Conservation (phyloP, 805 yeast species). For the Yarrowia yakushimensis region DNA sequence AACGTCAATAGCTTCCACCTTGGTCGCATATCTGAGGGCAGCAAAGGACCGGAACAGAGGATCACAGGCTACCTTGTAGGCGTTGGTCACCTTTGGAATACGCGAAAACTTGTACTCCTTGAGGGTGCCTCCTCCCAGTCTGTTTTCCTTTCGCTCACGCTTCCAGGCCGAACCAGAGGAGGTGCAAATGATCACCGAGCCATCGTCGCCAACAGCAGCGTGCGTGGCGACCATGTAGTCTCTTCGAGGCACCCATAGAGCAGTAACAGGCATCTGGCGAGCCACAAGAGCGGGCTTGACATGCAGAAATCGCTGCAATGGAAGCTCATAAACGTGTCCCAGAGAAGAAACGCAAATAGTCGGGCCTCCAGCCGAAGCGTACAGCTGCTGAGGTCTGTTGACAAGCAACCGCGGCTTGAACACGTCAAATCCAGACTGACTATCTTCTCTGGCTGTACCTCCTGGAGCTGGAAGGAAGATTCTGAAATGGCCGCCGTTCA, state of each 20-base stretch:
- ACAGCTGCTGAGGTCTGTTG: constrained; percentile 27
- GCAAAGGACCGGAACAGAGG: constrained; percentile 62
- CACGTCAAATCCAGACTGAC: constrained; percentile 28
- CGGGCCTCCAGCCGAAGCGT: constrained; percentile 30
- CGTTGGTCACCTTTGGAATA: constrained; percentile 52
- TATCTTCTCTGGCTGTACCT: background rate
- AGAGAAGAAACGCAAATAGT: constrained; percentile 32
- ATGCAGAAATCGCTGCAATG: constrained; percentile 30
- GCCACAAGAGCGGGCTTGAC: constrained; percentile 27
- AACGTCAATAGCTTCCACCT: constrained; percentile 54
- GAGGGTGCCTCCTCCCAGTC: constrained; percentile 35
- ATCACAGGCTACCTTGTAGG: constrained; percentile 64
- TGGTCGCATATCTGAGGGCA: constrained; percentile 61
- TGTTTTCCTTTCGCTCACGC: constrained; percentile 32
- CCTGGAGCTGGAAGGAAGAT: constrained; percentile 40
- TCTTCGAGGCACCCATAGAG: constrained; percentile 39
- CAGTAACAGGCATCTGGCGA: constrained; percentile 25
- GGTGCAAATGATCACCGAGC: constrained; percentile 65
- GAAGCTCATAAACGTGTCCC: constrained; percentile 32
- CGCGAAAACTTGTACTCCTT: constrained; percentile 51
- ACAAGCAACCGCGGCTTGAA: constrained; percentile 27
- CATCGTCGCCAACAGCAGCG: constrained; percentile 64
- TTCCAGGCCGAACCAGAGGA: constrained; percentile 62
- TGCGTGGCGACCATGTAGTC: constrained; percentile 58
- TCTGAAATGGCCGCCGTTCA: constrained; percentile 55